phyloP scores from a whole-genome alignment of 2,329 filamentous ascomycete genomes.

The Westerdykella ornata region DNA sequence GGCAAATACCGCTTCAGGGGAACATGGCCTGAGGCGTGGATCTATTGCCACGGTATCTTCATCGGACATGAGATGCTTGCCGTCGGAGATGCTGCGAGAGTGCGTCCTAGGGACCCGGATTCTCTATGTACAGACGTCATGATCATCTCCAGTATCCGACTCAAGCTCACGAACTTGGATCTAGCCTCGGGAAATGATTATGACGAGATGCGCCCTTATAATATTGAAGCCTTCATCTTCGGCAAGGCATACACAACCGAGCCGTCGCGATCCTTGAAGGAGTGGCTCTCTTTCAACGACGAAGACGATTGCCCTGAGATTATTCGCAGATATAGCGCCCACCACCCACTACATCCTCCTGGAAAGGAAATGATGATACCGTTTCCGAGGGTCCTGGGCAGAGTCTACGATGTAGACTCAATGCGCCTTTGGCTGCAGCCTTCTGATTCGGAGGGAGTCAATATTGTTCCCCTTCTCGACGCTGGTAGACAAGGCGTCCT shows the following conservation, averaged over 20 bases:
- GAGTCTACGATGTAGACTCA: conserved; percentile 48
- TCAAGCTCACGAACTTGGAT: conserved; percentile 46
- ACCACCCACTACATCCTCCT: conserved; percentile 43
- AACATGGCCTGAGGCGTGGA: conserved; percentile 47
- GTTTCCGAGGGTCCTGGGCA: conserved; percentile 48
- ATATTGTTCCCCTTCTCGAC: conserved; percentile 22
- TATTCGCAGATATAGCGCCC: conserved; percentile 9
- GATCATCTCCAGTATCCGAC: conserved; percentile 48
- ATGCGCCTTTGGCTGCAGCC: conserved; percentile 36
- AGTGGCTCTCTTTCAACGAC: conserved; percentile 13
- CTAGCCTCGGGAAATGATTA: conserved; percentile 42
- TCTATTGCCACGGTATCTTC: conserved; percentile 51
- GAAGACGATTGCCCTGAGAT: conserved; percentile 17
- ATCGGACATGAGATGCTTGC: conserved; percentile 52
- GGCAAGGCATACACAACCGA: conserved; percentile 46
- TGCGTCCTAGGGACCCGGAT: conserved; percentile 30
- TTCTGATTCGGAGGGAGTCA: neutral
- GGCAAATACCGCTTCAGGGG: conserved; percentile 50
- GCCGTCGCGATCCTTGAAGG: conserved; percentile 24
- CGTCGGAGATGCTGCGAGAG: conserved; percentile 49
- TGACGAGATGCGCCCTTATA: conserved; percentile 43
- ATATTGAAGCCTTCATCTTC: conserved; percentile 43
- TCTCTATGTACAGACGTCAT: conserved; percentile 46
- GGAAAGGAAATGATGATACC: conserved; percentile 42
- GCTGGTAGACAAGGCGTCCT: conserved; percentile 44